phyloP scores from a whole-genome alignment of 2,329 filamentous ascomycete species.

The Colletotrichum sp. region DNA sequence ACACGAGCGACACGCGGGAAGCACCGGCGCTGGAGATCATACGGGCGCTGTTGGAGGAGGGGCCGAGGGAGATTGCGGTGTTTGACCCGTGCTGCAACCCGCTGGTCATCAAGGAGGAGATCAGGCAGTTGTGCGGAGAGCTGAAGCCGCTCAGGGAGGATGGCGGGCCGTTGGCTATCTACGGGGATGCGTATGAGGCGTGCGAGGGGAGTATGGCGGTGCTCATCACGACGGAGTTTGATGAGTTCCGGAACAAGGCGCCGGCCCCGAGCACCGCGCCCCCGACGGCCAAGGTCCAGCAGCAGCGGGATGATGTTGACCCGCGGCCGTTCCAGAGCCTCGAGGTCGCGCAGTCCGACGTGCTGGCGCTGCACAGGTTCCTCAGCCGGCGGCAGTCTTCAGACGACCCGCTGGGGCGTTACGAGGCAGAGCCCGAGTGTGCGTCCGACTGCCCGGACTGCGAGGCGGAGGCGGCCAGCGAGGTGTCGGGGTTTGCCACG shows the following conservation, averaged over 20 bases:
- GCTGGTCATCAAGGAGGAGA: slow-evolving; percentile 53
- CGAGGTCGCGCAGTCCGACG: slow-evolving; percentile 45
- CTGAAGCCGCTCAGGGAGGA: slow-evolving; percentile 35
- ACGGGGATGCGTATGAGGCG: slow-evolving; percentile 52
- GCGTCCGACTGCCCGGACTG: slow-evolving; percentile 55
- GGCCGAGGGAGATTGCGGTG: slow-evolving; percentile 67
- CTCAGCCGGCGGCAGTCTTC: slow-evolving; percentile 30
- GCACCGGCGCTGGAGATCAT: slow-evolving; percentile 72
- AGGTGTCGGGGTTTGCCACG: slow-evolving; percentile 40
- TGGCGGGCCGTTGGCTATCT: slow-evolving; percentile 50
- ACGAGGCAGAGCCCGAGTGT: slow-evolving; percentile 50
- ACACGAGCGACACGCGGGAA: slow-evolving; percentile 77
- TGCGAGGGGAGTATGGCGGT: slow-evolving; percentile 54
- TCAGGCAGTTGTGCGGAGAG: slow-evolving; percentile 44
- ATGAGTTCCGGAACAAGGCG: slow-evolving; percentile 52
- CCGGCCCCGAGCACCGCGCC: slow-evolving; percentile 17
- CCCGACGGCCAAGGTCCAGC: slow-evolving; percentile 21
- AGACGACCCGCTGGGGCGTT: slow-evolving; percentile 49
- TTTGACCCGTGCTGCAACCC: slow-evolving; percentile 70
- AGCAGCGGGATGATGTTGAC: slow-evolving; percentile 37
- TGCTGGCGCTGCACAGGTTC: slow-evolving; percentile 53
- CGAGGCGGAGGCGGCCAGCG: slow-evolving; percentile 41
- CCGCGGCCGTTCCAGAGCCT: slow-evolving; percentile 47
- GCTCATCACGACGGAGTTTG: slow-evolving; percentile 60
- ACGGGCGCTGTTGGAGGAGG: slow-evolving; percentile 67